These are phyloP conservation scores for Davidsoniella neocaledoniae DNA, from an alignment of 2,329 filamentous ascomycete genomes.

Conservation along the genomic window DNA sequence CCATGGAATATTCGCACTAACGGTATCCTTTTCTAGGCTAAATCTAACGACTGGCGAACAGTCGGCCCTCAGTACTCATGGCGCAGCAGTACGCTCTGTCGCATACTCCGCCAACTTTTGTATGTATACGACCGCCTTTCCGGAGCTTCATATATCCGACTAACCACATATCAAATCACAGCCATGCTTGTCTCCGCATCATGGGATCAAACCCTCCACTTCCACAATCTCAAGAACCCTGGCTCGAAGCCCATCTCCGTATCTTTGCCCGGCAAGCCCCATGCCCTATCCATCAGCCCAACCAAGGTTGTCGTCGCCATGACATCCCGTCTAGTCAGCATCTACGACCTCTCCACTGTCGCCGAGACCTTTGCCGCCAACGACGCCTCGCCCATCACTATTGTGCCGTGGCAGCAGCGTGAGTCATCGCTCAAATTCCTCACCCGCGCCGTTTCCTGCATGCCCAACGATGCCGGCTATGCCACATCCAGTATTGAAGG, in stretches of 20 bases:
- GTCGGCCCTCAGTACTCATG: conserved; percentile 61
- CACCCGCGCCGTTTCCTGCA: conserved; percentile 81
- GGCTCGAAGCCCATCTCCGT: conserved; percentile 40
- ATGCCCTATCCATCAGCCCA: conserved; percentile 61
- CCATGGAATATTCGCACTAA: background rate
- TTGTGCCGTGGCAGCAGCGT: conserved; percentile 79
- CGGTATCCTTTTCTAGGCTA: conserved; percentile 25
- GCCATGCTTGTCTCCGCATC: conserved; percentile 73
- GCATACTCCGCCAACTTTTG: conserved; percentile 63
- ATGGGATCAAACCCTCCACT: conserved; percentile 82
- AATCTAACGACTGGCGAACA: conserved; percentile 57
- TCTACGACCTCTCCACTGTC: conserved; percentile 72
- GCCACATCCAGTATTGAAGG: conserved; percentile 87
- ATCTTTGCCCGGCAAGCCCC: conserved; percentile 68
- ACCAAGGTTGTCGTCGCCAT: conserved; percentile 88
- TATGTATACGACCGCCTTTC: conserved; percentile 20
- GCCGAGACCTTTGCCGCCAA: conserved; percentile 35
- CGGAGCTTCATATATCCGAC: background rate
- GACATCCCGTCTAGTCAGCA: conserved; percentile 82
- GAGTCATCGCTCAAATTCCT: conserved; percentile 94
- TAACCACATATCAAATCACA: conserved; percentile 17
- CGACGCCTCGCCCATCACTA: conserved; percentile 24
- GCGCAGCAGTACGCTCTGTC: conserved; percentile 63
- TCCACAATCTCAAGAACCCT: conserved; percentile 48
- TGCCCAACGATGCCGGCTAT: conserved; percentile 93